These are phyloP conservation scores for Royoungia palumana DNA, from an alignment of 768 basidiomycete species.

Conservation along the genomic window DNA sequence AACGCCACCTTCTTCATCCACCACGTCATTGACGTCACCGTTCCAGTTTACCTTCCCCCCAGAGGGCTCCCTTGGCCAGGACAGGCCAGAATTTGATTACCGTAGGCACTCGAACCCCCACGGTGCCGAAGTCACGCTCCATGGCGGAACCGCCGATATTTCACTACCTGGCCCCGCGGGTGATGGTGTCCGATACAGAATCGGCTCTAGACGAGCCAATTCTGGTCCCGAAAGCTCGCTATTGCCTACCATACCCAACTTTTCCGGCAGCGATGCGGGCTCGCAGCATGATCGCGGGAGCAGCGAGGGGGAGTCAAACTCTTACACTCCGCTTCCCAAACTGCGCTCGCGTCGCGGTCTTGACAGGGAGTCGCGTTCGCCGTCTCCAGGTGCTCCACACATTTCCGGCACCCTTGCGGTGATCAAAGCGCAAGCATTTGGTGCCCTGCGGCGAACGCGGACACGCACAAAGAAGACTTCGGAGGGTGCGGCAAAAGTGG, in stretches of 20 bases:
- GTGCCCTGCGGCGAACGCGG: conserved; percentile 76
- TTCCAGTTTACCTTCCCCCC: conserved; percentile 63
- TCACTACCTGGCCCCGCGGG: conserved; percentile 49
- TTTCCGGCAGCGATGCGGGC: conserved; percentile 49
- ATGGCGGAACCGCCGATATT: conserved; percentile 72
- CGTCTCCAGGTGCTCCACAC: conserved; percentile 43
- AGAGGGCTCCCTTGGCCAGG: conserved; percentile 49
- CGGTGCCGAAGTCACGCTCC: conserved; percentile 62
- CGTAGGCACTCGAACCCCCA: conserved; percentile 54
- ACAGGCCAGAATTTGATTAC: conserved; percentile 64
- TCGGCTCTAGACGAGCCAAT: conserved; percentile 47
- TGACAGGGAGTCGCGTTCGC: conserved; percentile 46
- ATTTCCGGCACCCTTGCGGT: conserved; percentile 83
- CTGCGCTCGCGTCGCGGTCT: conserved; percentile 48
- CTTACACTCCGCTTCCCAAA: conserved; percentile 40
- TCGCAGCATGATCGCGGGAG: conserved; percentile 52
- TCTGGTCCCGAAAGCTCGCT: conserved; percentile 48
- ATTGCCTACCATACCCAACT: conserved; percentile 46
- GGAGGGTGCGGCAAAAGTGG: conserved; percentile 68
- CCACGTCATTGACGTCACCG: conserved; percentile 58
- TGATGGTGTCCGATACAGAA: conserved; percentile 60
- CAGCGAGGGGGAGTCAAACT: conserved; percentile 52
- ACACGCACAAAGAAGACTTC: conserved; percentile 68
- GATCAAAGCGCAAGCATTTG: conserved; percentile 89
- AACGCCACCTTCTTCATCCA: conserved; percentile 57